Evolutionary conservation across 164 flowering plant species (phyloP).

Genomic region (Taxillus chinensis): DNA sequence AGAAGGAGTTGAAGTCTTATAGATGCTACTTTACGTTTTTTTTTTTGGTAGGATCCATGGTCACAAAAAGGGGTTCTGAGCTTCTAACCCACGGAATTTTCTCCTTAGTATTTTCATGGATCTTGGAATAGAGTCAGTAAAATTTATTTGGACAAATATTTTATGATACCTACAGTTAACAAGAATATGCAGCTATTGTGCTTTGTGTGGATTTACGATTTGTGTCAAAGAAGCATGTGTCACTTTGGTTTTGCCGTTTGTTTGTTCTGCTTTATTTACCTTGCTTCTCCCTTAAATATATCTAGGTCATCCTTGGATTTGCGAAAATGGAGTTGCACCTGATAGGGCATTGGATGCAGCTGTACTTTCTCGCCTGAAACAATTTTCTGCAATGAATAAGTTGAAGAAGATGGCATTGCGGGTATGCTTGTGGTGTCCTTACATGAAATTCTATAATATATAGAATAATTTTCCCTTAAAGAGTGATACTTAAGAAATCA

Average conservation of each 20-base stretch:
- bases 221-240: not conserved
- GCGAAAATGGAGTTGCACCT: conserved; percentile 98
- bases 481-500: not conserved
- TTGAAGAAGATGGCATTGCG: conserved; percentile 98
- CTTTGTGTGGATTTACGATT: too few species aligned
- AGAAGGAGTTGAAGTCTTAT: too few species aligned
- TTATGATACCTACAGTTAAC: too few species aligned
- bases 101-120: too few species aligned
- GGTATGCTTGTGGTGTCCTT: conserved; percentile 32
- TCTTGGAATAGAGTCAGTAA: too few species aligned
- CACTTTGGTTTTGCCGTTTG: not conserved
- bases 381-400: conserved; percentile 98
- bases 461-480: not conserved
- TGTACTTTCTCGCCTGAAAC: conserved; percentile 93
- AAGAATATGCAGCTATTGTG: too few species aligned
- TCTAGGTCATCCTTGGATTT: conserved; percentile 98
- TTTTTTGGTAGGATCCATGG: too few species aligned
- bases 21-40: too few species aligned
- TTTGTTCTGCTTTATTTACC: not conserved
- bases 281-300: not conserved
- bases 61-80: too few species aligned
- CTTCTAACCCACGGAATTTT: too few species aligned
- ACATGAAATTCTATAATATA: not conserved
- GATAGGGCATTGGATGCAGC: conserved; percentile 92
- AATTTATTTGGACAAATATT: too few species aligned